These are phyloP conservation scores for Purshia tridentata DNA, from an alignment of 306 rosid species.

Conservation along the genomic window DNA sequence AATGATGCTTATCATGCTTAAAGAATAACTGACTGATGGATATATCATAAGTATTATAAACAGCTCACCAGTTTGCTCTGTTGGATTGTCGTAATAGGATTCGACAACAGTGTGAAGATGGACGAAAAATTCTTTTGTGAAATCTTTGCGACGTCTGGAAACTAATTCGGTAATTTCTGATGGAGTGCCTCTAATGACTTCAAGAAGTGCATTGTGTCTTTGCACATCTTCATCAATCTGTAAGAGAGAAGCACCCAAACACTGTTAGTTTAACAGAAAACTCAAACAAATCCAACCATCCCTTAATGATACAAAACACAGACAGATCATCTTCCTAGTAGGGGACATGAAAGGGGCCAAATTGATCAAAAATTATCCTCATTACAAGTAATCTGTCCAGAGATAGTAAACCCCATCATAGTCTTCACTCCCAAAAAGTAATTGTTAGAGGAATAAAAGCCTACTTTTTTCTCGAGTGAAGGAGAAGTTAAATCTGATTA, in stretches of 20 bases:
- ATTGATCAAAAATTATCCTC: background rate
- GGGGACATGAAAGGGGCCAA: background rate
- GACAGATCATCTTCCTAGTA: background rate
- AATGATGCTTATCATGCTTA: background rate
- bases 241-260: slow-evolving; percentile 16
- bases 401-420: background rate
- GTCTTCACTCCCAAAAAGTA: background rate
- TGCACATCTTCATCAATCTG: slow-evolving; percentile 92
- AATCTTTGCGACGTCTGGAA: slow-evolving; percentile 82
- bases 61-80: slow-evolving; percentile 64
- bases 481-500: background rate
- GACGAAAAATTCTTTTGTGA: slow-evolving; percentile 82
- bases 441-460: background rate
- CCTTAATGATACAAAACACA: background rate
- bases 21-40: background rate
- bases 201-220: slow-evolving; percentile 75
- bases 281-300: slow-evolving; percentile 6
- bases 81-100: slow-evolving; percentile 56
- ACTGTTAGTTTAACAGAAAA: slow-evolving; percentile 4
- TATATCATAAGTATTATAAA: background rate
- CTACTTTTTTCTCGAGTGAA: background rate
- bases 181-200: slow-evolving; percentile 43
- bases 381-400: background rate
- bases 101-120: slow-evolving; percentile 74
- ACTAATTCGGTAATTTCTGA: slow-evolving; percentile 61